Evolutionary conservation across 495 filamentous ascomycete genomes (phyloP).

Genomic region (Penicillium psychrofluorescens): DNA sequence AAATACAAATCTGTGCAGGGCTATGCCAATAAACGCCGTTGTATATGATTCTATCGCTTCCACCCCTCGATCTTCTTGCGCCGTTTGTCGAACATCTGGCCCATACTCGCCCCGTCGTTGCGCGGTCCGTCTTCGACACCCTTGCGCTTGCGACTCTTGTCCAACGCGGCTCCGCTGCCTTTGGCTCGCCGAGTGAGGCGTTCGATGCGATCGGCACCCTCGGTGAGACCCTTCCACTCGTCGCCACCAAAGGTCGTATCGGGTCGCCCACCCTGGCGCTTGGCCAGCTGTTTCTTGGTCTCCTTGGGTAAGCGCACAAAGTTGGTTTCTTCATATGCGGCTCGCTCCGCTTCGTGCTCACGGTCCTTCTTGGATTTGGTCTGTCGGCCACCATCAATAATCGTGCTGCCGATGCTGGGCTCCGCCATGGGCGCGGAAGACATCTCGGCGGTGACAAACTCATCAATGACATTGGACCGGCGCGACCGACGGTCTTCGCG

Average conservation of each 20-base stretch:
- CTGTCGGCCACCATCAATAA: slow-evolving; percentile 62
- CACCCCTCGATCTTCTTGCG: slow-evolving; percentile 62
- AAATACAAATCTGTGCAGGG: too few relatives aligned
- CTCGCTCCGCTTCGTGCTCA: slow-evolving; percentile 61
- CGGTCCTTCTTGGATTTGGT: slow-evolving; percentile 64
- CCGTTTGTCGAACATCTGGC: slow-evolving; percentile 66
- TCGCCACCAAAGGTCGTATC: slow-evolving; percentile 67
- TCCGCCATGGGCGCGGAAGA: slow-evolving; percentile 68
- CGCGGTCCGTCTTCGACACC: slow-evolving; percentile 51
- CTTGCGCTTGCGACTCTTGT: slow-evolving; percentile 74
- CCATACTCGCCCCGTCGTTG: slow-evolving; percentile 49
- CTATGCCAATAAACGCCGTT: too few relatives aligned
- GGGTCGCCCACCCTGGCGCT: slow-evolving; percentile 41
- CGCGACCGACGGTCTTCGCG: slow-evolving; percentile 37
- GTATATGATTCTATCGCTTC: slow-evolving; percentile 25
- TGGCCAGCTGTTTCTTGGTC: slow-evolving; percentile 65
- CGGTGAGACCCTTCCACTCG: slow-evolving; percentile 72
- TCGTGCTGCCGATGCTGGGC: slow-evolving; percentile 79
- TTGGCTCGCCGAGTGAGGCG: slow-evolving; percentile 54
- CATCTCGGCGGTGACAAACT: slow-evolving; percentile 76
- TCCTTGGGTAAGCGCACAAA: slow-evolving; percentile 75
- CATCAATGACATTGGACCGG: slow-evolving; percentile 74
- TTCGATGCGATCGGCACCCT: slow-evolving; percentile 71
- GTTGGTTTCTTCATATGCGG: slow-evolving; percentile 79
- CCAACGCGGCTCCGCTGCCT: slow-evolving; percentile 52